These are phyloP conservation scores for Camellia japonica DNA, from an alignment of 148 eudicot genomes.

Conservation along the genomic window DNA sequence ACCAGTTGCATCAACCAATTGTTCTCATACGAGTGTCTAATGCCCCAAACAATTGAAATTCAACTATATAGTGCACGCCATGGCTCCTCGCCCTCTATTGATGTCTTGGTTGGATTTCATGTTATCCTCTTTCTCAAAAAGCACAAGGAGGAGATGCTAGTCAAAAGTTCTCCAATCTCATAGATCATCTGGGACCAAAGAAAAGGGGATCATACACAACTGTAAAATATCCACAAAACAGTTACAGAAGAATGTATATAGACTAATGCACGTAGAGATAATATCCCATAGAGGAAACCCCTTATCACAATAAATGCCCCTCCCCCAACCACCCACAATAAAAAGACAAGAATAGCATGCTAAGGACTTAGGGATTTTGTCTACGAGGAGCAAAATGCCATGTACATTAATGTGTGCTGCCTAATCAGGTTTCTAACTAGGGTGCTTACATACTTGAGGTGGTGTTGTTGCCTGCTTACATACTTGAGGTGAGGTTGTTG, in stretches of 20 bases:
- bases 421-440: no score
- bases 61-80: slow-evolving; percentile 72
- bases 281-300: no score
- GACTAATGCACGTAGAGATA: no score
- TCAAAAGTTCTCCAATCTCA: slow-evolving; percentile 56
- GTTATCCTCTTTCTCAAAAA: slow-evolving; percentile 42
- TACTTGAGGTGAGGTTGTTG: no score
- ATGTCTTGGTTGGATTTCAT: slow-evolving; percentile 34
- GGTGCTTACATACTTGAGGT: no score
- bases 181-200: slow-evolving; percentile 38
- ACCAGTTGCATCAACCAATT: not conserved
- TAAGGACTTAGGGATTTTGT: no score
- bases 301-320: no score
- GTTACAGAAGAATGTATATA: not conserved
- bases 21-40: not conserved
- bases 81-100: slow-evolving; percentile 45
- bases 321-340: no score
- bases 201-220: not conserved
- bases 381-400: no score
- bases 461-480: no score
- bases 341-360: no score
- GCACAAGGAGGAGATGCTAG: slow-evolving; percentile 41
- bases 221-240: not conserved
- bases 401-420: no score
- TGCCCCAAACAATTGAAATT: not conserved